Percentiles rank a stretch among this genome's conserved stretches.
These are phyloP conservation scores for Gorgonomyces haynaldii DNA, from an alignment of 192 early-diverging fungal genomes.

Conservation along the genomic window DNA sequence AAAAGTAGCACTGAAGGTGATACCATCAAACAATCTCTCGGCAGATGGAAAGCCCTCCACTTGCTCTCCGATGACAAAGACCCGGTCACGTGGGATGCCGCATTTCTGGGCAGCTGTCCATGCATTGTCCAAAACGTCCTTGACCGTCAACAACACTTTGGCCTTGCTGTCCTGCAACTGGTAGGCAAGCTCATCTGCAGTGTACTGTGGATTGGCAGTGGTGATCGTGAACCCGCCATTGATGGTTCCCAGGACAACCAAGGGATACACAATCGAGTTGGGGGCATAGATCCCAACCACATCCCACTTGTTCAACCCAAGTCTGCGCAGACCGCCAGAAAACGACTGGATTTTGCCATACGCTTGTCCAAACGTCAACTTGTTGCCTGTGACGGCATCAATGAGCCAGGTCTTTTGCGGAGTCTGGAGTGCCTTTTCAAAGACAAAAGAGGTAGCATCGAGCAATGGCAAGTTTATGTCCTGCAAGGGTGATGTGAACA, in stretches of 20 bases:
- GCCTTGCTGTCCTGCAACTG: conserved; percentile 64
- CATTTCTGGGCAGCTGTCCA: conserved; percentile 14
- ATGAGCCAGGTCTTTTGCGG: no score
- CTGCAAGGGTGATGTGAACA: no score
- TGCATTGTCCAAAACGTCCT: conserved; percentile 10
- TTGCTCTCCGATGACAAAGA: conserved; percentile 26
- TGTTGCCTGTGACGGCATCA: conserved; percentile 33
- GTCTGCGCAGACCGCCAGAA: conserved; percentile 35
- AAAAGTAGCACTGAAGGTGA: conserved; percentile 20
- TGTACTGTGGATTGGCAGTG: conserved; percentile 76
- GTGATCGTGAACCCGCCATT: conserved; percentile 55
- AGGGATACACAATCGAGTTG: conserved; percentile 55
- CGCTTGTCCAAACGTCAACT: conserved; percentile 35
- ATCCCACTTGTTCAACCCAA: conserved; percentile 56
- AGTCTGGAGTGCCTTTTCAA: no score
- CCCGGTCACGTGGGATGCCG: conserved; percentile 15
- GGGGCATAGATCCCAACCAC: conserved; percentile 59
- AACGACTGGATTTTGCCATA: conserved; percentile 28
- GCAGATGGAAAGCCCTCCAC: conserved; percentile 17
- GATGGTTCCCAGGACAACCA: conserved; percentile 49
- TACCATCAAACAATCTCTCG: no score
- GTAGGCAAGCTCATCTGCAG: conserved; percentile 60
- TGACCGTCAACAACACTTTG: conserved; percentile 45
- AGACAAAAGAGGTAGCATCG: no score
- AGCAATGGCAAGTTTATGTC: no score